Evolutionary conservation across 2,329 filamentous ascomycete species (phyloP).

Genomic region (Fusarium sororula): DNA sequence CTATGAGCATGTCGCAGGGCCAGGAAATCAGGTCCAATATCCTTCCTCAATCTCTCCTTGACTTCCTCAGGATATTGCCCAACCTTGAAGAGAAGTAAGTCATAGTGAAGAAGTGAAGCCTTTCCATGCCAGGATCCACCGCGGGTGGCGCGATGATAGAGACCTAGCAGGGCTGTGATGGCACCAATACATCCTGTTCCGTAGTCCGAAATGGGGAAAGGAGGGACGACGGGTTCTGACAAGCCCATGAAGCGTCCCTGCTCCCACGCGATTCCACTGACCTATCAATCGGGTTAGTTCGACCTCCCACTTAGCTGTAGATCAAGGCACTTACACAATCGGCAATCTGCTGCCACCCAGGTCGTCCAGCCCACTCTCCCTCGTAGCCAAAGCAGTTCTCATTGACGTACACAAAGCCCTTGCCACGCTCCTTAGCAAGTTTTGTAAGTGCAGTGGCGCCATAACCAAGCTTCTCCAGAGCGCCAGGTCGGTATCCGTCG

Average conservation of each 20-base stretch:
- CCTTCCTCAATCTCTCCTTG: constrained; percentile 59
- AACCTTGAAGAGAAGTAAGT: constrained; percentile 69
- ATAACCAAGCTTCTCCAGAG: constrained; percentile 71
- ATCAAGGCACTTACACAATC: constrained; percentile 59
- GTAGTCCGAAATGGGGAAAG: constrained; percentile 72
- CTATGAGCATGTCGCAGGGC: constrained; percentile 67
- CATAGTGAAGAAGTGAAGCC: constrained; percentile 73
- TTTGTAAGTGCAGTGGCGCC: constrained; percentile 63
- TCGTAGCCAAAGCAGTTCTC: constrained; percentile 76
- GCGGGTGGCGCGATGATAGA: constrained; percentile 68
- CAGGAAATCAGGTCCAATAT: constrained; percentile 63
- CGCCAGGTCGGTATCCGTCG: constrained; percentile 75
- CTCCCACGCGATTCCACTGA: constrained; percentile 66
- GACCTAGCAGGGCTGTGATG: constrained; percentile 70
- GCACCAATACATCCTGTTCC: constrained; percentile 78
- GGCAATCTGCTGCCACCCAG: constrained; percentile 78
- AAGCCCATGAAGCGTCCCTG: constrained; percentile 70
- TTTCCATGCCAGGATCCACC: constrained; percentile 75
- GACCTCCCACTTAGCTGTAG: neutral
- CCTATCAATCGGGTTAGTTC: constrained; percentile 48
- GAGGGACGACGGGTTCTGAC: constrained; percentile 71
- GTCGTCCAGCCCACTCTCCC: constrained; percentile 68
- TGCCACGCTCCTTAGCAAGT: constrained; percentile 62
- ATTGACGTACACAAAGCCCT: constrained; percentile 73
- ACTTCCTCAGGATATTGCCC: constrained; percentile 65